Base-by-base conservation (phyloP, 148 eudicot genomes). In the Amaranthus hypochondriacus region DNA sequence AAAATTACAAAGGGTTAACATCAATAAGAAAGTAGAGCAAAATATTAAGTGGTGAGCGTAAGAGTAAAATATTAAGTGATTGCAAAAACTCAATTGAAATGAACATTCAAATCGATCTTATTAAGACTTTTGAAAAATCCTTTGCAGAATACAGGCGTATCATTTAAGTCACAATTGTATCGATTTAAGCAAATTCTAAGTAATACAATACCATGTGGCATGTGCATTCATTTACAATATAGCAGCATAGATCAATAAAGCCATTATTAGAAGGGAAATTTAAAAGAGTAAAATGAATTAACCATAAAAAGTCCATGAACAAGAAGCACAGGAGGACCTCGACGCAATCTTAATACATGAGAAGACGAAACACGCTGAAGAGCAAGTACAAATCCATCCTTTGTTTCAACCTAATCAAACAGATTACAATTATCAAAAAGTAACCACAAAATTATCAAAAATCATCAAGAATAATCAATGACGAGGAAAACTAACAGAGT, bases 251-350 rank as follows among this genome's bases (percentile, higher is more conserved):
- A 0, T 48, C 28, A 15, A 49, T n/a, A 73, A 67, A 15, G 15
- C 48, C 9, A 57, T 67, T 10, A 12, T 10, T 4, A 52, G 12
- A 50, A 14, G 7, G 21, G 14, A 12, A 63, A 63, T 12, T 7
- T 9, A 72, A 18, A 60, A 11, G 0, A 9, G 2, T 42, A 0
- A 15, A 9, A 59, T 7, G 58, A 79, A 46, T 28, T 79, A 18
- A 95, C 98, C 98, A 85, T 87, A 68, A 92, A 86, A 65, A 95
- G 90, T 54, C 98, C 98, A 82, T 95, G 98, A 62, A 80, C 75
- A 59, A 95, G 98, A 44, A 95, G 79, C 73, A 95, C 88, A 0
- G 98, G 96, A 66, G 85, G 83, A 43, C 86, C 86, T 62, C 70
- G 83, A 55, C 56, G 73, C 48, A 69, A 77, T 64, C 81, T 69